phyloP scores from a whole-genome alignment of 495 filamentous ascomycete species.

The Aspergillus leporis region DNA sequence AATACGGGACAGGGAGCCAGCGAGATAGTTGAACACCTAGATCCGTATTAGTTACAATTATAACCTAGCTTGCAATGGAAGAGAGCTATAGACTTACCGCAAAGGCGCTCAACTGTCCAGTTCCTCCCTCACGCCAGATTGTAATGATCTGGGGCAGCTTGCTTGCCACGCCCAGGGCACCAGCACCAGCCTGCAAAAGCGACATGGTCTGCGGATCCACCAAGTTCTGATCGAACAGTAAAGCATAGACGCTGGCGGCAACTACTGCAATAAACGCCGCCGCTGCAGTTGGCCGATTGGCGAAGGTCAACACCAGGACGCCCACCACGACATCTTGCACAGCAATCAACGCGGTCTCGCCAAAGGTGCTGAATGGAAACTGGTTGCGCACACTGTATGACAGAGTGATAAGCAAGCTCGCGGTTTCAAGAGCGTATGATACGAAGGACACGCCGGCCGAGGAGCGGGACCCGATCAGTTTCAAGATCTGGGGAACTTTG shows the following conservation, averaged over 20 bases:
- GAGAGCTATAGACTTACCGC: constrained; percentile 61
- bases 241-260: constrained; percentile 61
- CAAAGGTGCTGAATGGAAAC: constrained; percentile 94
- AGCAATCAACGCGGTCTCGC: constrained; percentile 88
- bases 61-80: neutral
- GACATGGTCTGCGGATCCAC: constrained; percentile 67
- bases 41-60: constrained; percentile 12
- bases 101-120: constrained; percentile 94
- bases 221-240: constrained; percentile 66
- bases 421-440: constrained; percentile 87
- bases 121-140: constrained; percentile 80
- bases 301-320: constrained; percentile 78
- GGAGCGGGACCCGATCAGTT: constrained; percentile 77
- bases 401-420: constrained; percentile 78
- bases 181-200: constrained; percentile 82
- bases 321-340: constrained; percentile 89
- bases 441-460: constrained; percentile 83
- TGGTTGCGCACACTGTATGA: constrained; percentile 87
- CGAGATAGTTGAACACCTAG: constrained; percentile 97
- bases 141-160: constrained; percentile 90
- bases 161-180: constrained; percentile 77
- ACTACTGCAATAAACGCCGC: constrained; percentile 72
- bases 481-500: constrained; percentile 94
- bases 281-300: constrained; percentile 63
- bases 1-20: constrained; percentile 86